Conservation (phyloP, 129 eudicot species). For the Sambucus nigra region DNA sequence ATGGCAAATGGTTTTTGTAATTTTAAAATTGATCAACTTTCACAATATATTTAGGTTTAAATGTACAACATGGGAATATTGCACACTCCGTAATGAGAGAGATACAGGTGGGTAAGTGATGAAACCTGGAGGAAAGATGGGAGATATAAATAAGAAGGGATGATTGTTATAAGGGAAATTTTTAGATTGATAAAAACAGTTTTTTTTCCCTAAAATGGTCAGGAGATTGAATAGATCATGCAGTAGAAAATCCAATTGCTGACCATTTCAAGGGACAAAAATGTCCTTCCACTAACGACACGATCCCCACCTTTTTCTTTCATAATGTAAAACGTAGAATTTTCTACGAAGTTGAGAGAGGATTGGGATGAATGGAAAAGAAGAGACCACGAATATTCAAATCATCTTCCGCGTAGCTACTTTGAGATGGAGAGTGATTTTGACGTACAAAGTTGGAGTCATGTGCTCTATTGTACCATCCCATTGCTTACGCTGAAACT, state of each 20-base stretch:
- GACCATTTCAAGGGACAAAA: slow-evolving; percentile 27
- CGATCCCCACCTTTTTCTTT: not conserved
- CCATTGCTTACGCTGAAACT: too few relatives aligned
- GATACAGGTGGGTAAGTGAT: slow-evolving; percentile 15
- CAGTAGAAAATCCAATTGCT: slow-evolving; percentile 1
- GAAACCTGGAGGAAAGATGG: slow-evolving; percentile 37
- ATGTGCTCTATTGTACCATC: too few relatives aligned
- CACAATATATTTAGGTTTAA: too few relatives aligned
- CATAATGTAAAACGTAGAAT: slow-evolving; percentile 10
- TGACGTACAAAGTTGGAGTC: too few relatives aligned
- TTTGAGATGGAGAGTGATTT: too few relatives aligned
- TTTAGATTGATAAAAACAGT: not conserved
- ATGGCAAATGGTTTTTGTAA: slow-evolving; percentile 6
- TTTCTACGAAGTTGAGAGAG: slow-evolving; percentile 1
- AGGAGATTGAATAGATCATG: too few relatives aligned
- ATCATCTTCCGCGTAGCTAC: slow-evolving; percentile 38
- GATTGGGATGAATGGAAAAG: slow-evolving; percentile 1
- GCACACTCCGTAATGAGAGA: not conserved
- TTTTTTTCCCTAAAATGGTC: not conserved
- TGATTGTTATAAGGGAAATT: slow-evolving; percentile 6
- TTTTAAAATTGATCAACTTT: too few relatives aligned
- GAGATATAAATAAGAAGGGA: slow-evolving; percentile 16
- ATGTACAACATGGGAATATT: too few relatives aligned
- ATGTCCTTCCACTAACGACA: not conserved
- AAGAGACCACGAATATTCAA: slow-evolving; percentile 30